These are phyloP conservation scores for Fusarium pseudonygamai DNA, from an alignment of 2,329 filamentous ascomycete genomes.

Conservation along the genomic window DNA sequence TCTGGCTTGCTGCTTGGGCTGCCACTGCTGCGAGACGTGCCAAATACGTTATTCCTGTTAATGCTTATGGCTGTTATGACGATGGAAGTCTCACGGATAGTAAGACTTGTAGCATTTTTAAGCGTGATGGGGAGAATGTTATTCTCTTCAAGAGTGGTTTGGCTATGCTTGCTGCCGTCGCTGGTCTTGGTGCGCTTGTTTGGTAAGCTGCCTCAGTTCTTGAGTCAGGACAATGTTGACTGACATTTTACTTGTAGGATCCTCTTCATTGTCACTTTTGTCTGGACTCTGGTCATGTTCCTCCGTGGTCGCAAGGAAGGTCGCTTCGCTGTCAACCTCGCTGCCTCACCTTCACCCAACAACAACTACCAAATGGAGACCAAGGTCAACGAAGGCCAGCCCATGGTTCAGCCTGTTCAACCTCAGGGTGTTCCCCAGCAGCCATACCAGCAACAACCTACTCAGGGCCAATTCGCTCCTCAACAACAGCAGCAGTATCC, in stretches of 20 bases:
- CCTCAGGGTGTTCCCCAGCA: slow-evolving; percentile 29
- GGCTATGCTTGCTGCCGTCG: slow-evolving; percentile 51
- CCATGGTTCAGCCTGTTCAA: slow-evolving; percentile 32
- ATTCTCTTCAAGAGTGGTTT: slow-evolving; percentile 50
- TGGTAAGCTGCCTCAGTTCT: slow-evolving; percentile 46
- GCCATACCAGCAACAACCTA: slow-evolving; percentile 38
- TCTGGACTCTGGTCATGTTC: slow-evolving; percentile 50
- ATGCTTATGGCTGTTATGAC: slow-evolving; percentile 45
- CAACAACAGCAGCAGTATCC: slow-evolving; percentile 27
- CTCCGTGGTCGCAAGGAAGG: slow-evolving; percentile 51
- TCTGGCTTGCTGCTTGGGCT: slow-evolving; percentile 59
- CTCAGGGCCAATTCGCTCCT: slow-evolving; percentile 1
- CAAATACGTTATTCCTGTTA: slow-evolving; percentile 47
- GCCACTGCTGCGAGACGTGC: slow-evolving; percentile 53
- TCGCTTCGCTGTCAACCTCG: slow-evolving; percentile 44
- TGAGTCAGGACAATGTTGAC: not conserved
- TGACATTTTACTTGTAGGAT: slow-evolving; percentile 42
- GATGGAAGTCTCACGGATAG: slow-evolving; percentile 54
- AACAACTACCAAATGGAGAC: slow-evolving; percentile 49
- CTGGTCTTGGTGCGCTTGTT: slow-evolving; percentile 56
- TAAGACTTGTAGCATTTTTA: slow-evolving; percentile 48
- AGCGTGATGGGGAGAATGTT: slow-evolving; percentile 35
- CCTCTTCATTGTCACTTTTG: slow-evolving; percentile 51
- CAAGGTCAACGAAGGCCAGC: slow-evolving; percentile 43
- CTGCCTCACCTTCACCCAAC: slow-evolving; percentile 13